A percentile compares a stretch with the other conserved stretches of the same genome.
Evolutionary conservation across 176 grass and related monocot genomes (phyloP).

Genomic region (Ensete glaucum): DNA sequence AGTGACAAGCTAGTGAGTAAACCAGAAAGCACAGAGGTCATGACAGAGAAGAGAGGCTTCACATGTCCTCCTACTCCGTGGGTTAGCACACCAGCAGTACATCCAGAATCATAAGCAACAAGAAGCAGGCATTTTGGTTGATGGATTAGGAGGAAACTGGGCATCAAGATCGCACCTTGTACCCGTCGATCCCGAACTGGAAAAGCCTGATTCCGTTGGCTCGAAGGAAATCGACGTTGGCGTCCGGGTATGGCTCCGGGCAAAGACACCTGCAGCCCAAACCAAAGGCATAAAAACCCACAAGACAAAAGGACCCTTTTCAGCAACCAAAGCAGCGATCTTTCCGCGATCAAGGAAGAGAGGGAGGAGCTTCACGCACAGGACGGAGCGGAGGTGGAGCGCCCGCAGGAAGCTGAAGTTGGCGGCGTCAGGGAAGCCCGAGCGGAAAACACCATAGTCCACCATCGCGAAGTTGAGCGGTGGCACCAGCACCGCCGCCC

Average conservation of each 20-base stretch:
- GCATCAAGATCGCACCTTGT: conserved; percentile 42
- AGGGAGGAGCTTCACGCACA: conserved; percentile 27
- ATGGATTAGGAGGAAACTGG: too few relatives aligned
- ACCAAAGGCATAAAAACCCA: neutral
- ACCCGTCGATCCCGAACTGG: conserved; percentile 77
- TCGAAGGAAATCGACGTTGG: conserved; percentile 55
- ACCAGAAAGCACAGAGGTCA: too few relatives aligned
- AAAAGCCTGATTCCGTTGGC: conserved; percentile 56
- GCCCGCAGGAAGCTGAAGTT: conserved; percentile 62
- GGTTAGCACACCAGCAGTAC: neutral
- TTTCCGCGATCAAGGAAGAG: neutral
- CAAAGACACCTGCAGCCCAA: conserved; percentile 48
- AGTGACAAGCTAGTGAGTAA: too few relatives aligned
- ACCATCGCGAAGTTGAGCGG: conserved; percentile 89
- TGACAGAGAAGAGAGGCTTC: too few relatives aligned
- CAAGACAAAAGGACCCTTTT: neutral
- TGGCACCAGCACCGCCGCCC: conserved; percentile 41
- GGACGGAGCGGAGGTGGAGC: conserved; percentile 58
- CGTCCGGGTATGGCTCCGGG: conserved; percentile 72
- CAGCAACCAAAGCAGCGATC: neutral
- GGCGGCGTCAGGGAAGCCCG: conserved; percentile 58
- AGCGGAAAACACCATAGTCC: conserved; percentile 71
- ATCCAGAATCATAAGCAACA: neutral
- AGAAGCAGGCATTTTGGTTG: neutral
- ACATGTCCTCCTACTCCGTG: too few relatives aligned